A percentile compares a stretch with the other conserved stretches of the same genome.
These are phyloP conservation scores for Raffaelea ambrosiae DNA, from an alignment of 2,329 filamentous ascomycete genomes.

Conservation along the genomic window DNA sequence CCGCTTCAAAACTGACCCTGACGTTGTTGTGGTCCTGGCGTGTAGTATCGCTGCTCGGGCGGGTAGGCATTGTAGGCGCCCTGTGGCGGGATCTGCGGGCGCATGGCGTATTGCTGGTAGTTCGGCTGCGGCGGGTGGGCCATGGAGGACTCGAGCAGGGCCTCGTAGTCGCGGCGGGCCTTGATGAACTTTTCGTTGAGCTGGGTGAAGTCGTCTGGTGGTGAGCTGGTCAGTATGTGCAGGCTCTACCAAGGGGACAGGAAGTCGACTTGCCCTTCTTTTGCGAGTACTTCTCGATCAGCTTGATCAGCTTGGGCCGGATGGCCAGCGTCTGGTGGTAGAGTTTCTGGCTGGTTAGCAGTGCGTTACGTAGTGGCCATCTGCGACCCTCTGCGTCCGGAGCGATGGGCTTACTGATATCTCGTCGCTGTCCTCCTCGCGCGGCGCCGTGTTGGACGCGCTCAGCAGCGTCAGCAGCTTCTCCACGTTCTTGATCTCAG, in stretches of 20 bases:
- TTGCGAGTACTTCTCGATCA: constrained; percentile 98
- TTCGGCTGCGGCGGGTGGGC: constrained; percentile 75
- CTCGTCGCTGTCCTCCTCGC: constrained; percentile 92
- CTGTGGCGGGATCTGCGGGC: constrained; percentile 36
- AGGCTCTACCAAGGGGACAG: no score
- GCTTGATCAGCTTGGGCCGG: constrained; percentile 89
- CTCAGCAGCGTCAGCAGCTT: constrained; percentile 81
- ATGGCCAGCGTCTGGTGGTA: constrained; percentile 95
- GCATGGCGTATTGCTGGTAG: constrained; percentile 61
- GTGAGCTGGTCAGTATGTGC: neutral
- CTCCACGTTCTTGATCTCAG: constrained; percentile 56
- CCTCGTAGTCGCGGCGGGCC: constrained; percentile 90
- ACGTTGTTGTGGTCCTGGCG: constrained; percentile 43
- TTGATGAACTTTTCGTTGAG: constrained; percentile 99
- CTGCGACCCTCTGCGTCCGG: no score
- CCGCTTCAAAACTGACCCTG: constrained; percentile 12
- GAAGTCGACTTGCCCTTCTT: constrained; percentile 71
- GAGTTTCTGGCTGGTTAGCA: constrained; percentile 41
- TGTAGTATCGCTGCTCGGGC: constrained; percentile 59
- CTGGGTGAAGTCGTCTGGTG: constrained; percentile 88
- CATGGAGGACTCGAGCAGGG: constrained; percentile 94
- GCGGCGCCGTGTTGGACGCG: constrained; percentile 69
- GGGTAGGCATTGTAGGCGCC: constrained; percentile 25
- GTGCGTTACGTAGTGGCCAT: neutral
- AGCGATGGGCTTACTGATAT: constrained; percentile 69